Evolutionary conservation across 2,329 filamentous ascomycete genomes (phyloP), one percentile per base, ranked within the genome.

Genomic region (Penicillium griseofulvum): DNA sequence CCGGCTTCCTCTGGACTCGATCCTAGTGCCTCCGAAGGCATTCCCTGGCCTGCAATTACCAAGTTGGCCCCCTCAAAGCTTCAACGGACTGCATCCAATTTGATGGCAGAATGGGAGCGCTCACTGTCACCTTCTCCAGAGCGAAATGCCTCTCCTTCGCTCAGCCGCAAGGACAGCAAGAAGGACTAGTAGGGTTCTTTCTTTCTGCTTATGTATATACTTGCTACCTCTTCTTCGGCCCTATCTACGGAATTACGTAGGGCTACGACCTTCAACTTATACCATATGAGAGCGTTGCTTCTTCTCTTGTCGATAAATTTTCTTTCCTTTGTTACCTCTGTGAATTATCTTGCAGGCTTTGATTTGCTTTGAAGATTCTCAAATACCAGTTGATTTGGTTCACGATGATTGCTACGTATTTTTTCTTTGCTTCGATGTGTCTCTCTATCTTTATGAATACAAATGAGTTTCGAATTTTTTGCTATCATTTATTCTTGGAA

Each of bases 51-150:
- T 46, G 83, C 87, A 45, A 81, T 95, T 53, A 87, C 86, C 68
- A 86, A 87, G 60, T 76, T 91, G 39, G 83, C 85, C 9, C 89
- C 91, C 0, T 86, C 85, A 63, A 91, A 90, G 65, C 77, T 97
- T 63, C 90, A 91, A 70, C 83, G 86, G 36, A 93, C 90, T 0
- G 90, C 92, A n/a, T 89, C 87, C 34, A 89, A 88, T 59, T 80
- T 96, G 54, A 91, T 97, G 85, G 88, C 87, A 61, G 91, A 96
- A 69, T 96, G 91, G 90, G 93, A 97, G 76, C 90, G 86, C 72
- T 89, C 84, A 62, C 77, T 92, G 14, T 85, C 82, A 2, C 80
- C 84, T 33, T 77, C 81, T 1, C 66, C 72, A 4, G 70, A 71
- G 31, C 59, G 65, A 31, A 60, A 59, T 39, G 46, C 52, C 34